These are phyloP conservation scores for Colletotrichum caudatum DNA, from an alignment of 2,329 filamentous ascomycete genomes.

Conservation along the genomic window DNA sequence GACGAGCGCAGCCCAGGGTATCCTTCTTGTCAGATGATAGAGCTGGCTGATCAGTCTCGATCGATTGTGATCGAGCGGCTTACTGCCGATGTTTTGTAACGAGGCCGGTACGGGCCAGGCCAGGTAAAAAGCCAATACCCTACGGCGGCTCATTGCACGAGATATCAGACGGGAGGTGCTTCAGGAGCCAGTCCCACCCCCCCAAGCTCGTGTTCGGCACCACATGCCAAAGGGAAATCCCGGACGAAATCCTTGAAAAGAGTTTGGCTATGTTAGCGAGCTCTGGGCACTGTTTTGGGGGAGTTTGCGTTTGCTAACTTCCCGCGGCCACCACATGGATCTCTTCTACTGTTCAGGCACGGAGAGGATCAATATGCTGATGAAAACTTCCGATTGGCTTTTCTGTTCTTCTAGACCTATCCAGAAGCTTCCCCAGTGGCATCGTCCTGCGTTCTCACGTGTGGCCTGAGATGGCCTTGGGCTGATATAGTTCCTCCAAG, in stretches of 20 bases:
- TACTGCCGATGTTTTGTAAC: background rate
- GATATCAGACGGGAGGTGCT: conserved; percentile 21
- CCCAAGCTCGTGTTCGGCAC: conserved; percentile 27
- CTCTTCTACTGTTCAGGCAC: too few relatives aligned
- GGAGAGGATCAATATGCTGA: background rate
- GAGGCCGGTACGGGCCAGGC: background rate
- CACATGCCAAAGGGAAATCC: background rate
- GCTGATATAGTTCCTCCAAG: conserved; percentile 71
- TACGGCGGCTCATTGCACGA: conserved; percentile 16
- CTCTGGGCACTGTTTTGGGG: background rate
- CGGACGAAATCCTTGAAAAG: background rate
- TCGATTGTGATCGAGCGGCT: background rate
- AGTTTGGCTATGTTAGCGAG: background rate
- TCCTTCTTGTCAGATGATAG: background rate
- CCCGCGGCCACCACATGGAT: too few relatives aligned
- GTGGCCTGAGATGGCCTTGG: conserved; percentile 56
- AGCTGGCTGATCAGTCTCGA: background rate
- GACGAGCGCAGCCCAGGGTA: conserved; percentile 9
- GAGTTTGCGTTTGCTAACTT: background rate
- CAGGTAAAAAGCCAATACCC: background rate
- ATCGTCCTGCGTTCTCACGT: background rate
- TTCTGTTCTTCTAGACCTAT: background rate
- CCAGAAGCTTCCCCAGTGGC: background rate
- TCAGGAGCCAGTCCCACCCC: background rate
- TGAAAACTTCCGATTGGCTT: background rate